A percentile compares a stretch with the other conserved stretches of the same genome.
Conservation (phyloP, 306 rosid genomes). For the Lithocarpus polystachyus region DNA sequence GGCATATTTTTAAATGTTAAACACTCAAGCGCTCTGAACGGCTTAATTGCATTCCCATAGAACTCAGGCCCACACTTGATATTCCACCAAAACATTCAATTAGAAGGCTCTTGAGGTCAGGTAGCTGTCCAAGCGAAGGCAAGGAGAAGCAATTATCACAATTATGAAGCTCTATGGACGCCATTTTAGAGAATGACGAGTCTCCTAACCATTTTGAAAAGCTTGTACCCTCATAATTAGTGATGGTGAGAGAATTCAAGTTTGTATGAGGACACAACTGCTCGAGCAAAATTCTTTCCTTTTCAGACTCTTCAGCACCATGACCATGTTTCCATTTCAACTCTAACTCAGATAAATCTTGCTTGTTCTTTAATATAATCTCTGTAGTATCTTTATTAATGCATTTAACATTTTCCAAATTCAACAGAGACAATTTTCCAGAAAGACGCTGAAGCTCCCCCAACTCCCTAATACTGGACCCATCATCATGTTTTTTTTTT, state of each 20-base stretch:
- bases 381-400: too few relatives aligned
- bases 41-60: constrained; percentile 6
- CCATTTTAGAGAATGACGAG: not conserved
- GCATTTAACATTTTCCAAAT: not conserved
- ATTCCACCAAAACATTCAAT: constrained; percentile 21
- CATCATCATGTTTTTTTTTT: not conserved
- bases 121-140: too few relatives aligned
- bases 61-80: not conserved
- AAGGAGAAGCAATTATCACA: too few relatives aligned
- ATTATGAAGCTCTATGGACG: not conserved
- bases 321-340: too few relatives aligned
- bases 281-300: not conserved
- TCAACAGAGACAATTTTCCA: not conserved
- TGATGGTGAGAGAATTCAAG: not conserved
- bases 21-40: too few relatives aligned
- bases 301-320: not conserved
- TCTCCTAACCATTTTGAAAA: not conserved
- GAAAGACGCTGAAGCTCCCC: not conserved
- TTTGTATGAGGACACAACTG: not conserved
- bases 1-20: too few relatives aligned
- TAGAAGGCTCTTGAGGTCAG: constrained; percentile 24
- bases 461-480: not conserved
- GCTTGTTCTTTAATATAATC: too few relatives aligned
- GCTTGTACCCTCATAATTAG: not conserved
- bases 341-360: too few relatives aligned